phyloP scores from a whole-genome alignment of 139 green algal genomes.

The Trebouxia sp. region DNA sequence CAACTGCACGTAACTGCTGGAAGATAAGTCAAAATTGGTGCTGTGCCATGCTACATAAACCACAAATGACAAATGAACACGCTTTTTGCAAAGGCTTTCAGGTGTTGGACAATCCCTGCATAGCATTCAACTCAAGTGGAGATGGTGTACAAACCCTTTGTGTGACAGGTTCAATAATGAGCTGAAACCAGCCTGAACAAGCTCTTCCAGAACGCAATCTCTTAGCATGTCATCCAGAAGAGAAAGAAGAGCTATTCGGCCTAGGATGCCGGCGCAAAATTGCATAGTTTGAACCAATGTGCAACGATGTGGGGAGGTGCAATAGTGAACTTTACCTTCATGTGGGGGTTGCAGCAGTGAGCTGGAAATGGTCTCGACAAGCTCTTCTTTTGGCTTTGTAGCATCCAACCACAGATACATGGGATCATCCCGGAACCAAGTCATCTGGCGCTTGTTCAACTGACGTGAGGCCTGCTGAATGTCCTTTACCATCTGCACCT shows the following conservation, averaged over 20 bases:
- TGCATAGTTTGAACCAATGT: neutral
- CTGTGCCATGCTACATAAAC: neutral
- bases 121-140: too few species aligned
- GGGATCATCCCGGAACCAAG: conserved; percentile 76
- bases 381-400: conserved; percentile 33
- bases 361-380: conserved; percentile 43
- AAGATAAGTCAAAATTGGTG: neutral
- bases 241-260: neutral
- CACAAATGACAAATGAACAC: neutral
- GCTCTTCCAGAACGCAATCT: neutral
- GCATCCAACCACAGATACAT: conserved; percentile 67
- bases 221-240: neutral
- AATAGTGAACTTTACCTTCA: conserved; percentile 29
- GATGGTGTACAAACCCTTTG: too few species aligned
- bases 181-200: too few species aligned
- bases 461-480: conserved; percentile 70
- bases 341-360: conserved; percentile 42
- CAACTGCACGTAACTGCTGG: neutral
- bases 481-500: conserved; percentile 53
- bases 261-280: neutral
- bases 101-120: too few species aligned
- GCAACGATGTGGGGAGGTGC: neutral
- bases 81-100: neutral
- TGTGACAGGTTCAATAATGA: too few species aligned
- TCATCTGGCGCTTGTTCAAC: conserved; percentile 78